Evolutionary conservation across 139 green algal genomes (phyloP).

Genomic region (Penium margaritaceum): DNA sequence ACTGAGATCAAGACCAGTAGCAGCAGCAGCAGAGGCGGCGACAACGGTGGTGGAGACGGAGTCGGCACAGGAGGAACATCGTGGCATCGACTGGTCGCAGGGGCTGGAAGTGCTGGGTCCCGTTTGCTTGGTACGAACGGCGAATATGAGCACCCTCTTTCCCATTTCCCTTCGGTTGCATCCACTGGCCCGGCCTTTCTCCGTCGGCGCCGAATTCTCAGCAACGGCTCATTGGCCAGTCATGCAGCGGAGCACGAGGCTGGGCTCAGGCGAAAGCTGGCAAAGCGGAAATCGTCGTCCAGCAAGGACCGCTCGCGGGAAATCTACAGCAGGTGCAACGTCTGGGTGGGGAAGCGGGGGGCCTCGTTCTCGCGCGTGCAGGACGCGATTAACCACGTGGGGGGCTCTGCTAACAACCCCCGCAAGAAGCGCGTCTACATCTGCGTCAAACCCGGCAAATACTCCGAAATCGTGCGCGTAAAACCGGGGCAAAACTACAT

Average conservation of each 20-base stretch:
- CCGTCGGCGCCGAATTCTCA: too few relatives aligned
- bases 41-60: too few relatives aligned
- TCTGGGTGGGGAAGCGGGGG: slow-evolving; percentile 3
- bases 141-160: background rate
- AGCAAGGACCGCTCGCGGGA: background rate
- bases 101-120: too few relatives aligned
- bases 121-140: too few relatives aligned
- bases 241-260: too few relatives aligned
- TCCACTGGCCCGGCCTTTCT: background rate
- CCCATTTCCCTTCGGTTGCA: background rate
- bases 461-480: slow-evolving; percentile 14
- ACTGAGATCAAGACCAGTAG: too few relatives aligned
- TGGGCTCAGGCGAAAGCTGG: background rate
- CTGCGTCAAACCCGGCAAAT: slow-evolving; percentile 10
- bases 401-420: background rate
- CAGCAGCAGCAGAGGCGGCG: background rate
- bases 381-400: slow-evolving; percentile 18
- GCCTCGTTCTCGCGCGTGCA: slow-evolving; percentile 22
- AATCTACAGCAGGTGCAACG: background rate
- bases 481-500: slow-evolving; percentile 12
- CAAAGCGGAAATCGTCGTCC: background rate
- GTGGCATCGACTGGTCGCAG: too few relatives aligned
- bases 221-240: too few relatives aligned
- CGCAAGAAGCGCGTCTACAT: slow-evolving; percentile 15
- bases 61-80: background rate